A percentile compares a stretch with the other conserved stretches of the same genome.
phyloP scores from a whole-genome alignment of 371 early-diverging fungal genomes.

The Mucor plumbeus region DNA sequence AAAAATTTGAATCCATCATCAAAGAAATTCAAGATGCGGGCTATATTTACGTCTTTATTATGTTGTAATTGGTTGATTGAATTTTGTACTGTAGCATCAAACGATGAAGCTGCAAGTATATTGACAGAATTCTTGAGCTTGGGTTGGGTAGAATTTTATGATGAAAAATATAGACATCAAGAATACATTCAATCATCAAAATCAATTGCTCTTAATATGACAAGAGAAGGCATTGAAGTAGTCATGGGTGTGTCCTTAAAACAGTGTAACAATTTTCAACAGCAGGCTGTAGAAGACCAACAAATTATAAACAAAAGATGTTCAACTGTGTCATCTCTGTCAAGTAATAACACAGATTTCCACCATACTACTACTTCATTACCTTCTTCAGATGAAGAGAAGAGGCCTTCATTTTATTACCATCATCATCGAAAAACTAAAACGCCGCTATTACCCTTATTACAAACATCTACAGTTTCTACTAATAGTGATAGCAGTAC shows the following conservation, averaged over 20 bases:
- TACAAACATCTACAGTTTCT: not conserved
- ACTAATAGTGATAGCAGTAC: not conserved
- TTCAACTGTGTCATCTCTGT: not conserved
- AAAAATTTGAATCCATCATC: slow-evolving; percentile 23
- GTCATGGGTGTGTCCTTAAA: slow-evolving; percentile 23
- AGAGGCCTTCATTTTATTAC: not conserved
- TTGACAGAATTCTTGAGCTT: slow-evolving; percentile 50
- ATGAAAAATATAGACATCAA: slow-evolving; percentile 30
- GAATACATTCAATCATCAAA: slow-evolving; percentile 25
- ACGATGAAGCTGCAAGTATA: slow-evolving; percentile 58
- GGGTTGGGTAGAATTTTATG: slow-evolving; percentile 52
- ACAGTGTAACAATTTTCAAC: slow-evolving; percentile 14
- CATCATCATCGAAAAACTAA: not conserved
- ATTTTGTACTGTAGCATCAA: slow-evolving; percentile 54
- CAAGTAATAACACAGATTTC: not conserved
- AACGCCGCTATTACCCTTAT: not conserved
- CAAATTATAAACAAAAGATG: not conserved
- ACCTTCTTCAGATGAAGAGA: not conserved
- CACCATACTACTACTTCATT: not conserved
- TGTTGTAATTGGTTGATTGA: slow-evolving; percentile 59
- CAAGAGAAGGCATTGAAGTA: slow-evolving; percentile 23
- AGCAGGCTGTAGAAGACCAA: not conserved
- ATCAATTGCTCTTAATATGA: slow-evolving; percentile 18
- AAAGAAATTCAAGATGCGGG: slow-evolving; percentile 29
- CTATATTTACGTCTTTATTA: slow-evolving; percentile 24